A percentile compares a stretch with the other conserved stretches of the same genome.
These are phyloP conservation scores for Gossypium turneri DNA, from an alignment of 345 rosid species.

Conservation along the genomic window DNA sequence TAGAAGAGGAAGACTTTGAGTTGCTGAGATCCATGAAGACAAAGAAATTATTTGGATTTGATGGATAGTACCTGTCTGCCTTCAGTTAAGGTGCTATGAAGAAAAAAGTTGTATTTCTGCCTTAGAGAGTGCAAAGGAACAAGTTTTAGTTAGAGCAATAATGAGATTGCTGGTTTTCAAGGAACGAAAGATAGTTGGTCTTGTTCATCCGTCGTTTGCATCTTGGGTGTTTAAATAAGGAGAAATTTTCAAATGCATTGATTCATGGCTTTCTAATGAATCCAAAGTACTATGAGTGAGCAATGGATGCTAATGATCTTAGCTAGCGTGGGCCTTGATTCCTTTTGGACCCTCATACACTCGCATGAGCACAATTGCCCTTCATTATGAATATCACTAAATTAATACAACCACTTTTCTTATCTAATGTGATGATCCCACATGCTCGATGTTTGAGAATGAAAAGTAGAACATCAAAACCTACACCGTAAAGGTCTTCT, in stretches of 20 bases:
- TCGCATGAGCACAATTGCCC: slow-evolving; percentile 6
- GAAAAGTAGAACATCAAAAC: no score
- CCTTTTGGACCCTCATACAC: neutral
- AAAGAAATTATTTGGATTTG: neutral
- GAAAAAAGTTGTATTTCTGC: no score
- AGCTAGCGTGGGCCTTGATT: slow-evolving; percentile 11
- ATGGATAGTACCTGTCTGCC: neutral
- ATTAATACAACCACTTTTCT: neutral
- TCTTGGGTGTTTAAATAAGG: slow-evolving; percentile 31
- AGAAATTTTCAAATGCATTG: neutral
- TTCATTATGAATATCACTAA: slow-evolving; percentile 13
- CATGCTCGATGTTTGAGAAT: no score
- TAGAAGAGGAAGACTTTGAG: slow-evolving; percentile 44
- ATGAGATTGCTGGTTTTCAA: neutral
- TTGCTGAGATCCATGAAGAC: slow-evolving; percentile 30
- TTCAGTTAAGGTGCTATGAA: no score
- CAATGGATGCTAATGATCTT: slow-evolving; percentile 20
- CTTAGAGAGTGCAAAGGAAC: no score
- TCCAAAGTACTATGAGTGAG: slow-evolving; percentile 9
- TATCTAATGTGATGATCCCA: no score
- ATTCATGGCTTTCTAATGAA: neutral
- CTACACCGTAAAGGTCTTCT: no score
- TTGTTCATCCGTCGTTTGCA: slow-evolving; percentile 20
- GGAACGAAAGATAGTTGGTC: slow-evolving; percentile 14
- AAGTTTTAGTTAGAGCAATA: no score